These are phyloP conservation scores for Blumeria hordei DNA, from an alignment of 2,329 filamentous ascomycete genomes.

Conservation along the genomic window DNA sequence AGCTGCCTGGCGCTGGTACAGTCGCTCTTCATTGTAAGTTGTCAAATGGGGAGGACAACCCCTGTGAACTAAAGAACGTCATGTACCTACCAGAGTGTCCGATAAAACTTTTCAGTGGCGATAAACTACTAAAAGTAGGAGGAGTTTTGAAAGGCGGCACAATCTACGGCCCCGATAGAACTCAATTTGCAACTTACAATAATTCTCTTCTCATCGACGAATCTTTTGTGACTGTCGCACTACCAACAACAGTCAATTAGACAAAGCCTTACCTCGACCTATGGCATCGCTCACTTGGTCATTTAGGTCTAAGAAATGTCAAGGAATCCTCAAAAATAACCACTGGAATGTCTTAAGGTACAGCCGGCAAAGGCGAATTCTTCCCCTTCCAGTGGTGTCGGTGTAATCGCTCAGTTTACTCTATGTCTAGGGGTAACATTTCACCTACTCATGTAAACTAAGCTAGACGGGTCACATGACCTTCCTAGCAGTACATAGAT, in stretches of 20 bases:
- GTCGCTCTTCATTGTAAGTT: background rate
- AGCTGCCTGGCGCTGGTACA: background rate
- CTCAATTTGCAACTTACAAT: background rate
- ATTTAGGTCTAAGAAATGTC: background rate
- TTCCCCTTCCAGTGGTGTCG: no score
- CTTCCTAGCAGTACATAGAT: no score
- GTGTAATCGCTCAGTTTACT: no score
- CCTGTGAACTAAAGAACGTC: background rate
- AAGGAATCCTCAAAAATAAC: background rate
- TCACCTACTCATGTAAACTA: no score
- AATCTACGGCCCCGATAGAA: background rate
- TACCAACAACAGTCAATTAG: no score
- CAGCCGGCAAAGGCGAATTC: no score
- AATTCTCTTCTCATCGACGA: no score
- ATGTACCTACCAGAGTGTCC: background rate
- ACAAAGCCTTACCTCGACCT: background rate
- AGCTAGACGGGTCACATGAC: no score
- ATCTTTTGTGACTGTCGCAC: no score
- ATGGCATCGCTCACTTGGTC: background rate
- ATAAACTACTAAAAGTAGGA: background rate
- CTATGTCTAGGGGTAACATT: no score
- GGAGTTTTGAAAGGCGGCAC: background rate
- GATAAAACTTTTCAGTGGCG: background rate
- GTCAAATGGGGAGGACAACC: background rate
- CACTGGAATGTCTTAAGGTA: background rate